Conservation (phyloP, 208 protist species). For the Leishmania amazonensis region DNA sequence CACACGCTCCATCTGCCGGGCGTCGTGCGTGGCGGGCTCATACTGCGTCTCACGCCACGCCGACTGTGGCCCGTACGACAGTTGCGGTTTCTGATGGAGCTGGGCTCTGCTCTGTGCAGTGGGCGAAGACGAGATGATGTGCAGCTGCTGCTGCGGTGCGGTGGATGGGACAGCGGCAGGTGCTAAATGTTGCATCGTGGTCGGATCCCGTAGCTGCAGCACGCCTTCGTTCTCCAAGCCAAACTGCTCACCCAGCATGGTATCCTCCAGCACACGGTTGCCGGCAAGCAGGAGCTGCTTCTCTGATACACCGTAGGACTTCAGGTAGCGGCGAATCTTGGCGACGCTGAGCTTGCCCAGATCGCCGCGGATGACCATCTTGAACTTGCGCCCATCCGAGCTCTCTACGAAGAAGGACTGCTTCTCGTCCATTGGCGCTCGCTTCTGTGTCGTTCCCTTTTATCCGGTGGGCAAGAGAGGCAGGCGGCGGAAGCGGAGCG, state of each 20-base stretch:
- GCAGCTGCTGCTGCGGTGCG: neutral
- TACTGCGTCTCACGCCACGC: neutral
- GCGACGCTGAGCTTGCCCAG: constrained; percentile 71
- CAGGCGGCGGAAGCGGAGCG: neutral
- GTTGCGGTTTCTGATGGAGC: neutral
- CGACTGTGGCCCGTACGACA: neutral
- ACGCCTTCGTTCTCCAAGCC: constrained; percentile 51
- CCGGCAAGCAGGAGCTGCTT: constrained; percentile 51
- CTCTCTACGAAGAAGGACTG: constrained; percentile 75
- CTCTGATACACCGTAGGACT: constrained; percentile 67
- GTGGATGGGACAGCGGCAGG: neutral
- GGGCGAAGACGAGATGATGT: too few species aligned
- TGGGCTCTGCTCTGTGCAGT: too few species aligned
- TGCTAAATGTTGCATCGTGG: neutral
- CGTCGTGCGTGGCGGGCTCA: neutral
- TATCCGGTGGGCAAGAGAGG: neutral
- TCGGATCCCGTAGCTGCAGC: constrained; percentile 40
- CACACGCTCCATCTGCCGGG: constrained; percentile 26
- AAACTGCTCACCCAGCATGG: constrained; percentile 71
- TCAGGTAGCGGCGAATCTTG: constrained; percentile 79
- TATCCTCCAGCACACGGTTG: constrained; percentile 44
- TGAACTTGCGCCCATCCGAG: constrained; percentile 79
- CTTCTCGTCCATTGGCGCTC: constrained; percentile 45
- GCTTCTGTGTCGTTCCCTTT: neutral
- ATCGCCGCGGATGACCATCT: constrained; percentile 86